Percentiles rank a stretch among this genome's conserved stretches.
phyloP scores from a whole-genome alignment of 2,329 filamentous ascomycete species.

The Fusarium camptoceras region DNA sequence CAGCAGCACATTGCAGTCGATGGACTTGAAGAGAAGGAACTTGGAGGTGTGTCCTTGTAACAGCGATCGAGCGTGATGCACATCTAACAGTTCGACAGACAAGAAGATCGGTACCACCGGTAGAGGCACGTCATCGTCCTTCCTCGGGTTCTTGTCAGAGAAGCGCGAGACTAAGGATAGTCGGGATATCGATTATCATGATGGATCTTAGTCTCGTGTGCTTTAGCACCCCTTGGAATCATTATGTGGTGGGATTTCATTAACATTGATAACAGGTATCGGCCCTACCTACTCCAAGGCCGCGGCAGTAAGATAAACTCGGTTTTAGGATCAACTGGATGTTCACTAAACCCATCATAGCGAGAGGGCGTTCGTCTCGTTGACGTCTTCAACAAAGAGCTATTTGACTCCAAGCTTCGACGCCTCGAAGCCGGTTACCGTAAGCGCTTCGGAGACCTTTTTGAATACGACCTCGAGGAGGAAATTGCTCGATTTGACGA shows the following conservation, averaged over 20 bases:
- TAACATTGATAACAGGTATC: slow-evolving; percentile 12
- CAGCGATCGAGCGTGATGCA: neutral
- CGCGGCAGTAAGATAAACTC: neutral
- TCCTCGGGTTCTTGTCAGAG: neutral
- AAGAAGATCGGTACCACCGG: slow-evolving; percentile 23
- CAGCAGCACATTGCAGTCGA: slow-evolving; percentile 29
- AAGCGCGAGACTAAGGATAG: neutral
- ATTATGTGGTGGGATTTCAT: neutral
- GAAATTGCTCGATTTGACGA: slow-evolving; percentile 13
- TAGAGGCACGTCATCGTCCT: neutral
- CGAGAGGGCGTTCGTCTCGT: neutral
- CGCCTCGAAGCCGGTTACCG: slow-evolving; percentile 6
- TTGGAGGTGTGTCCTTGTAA: slow-evolving; percentile 16
- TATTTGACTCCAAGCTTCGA: slow-evolving; percentile 15
- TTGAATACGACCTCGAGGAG: slow-evolving; percentile 4
- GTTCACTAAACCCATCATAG: neutral
- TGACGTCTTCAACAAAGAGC: slow-evolving; percentile 5
- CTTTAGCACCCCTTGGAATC: neutral
- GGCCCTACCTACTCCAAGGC: slow-evolving; percentile 3
- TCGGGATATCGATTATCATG: neutral
- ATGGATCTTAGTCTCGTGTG: slow-evolving; percentile 1
- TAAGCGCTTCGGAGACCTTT: slow-evolving; percentile 12
- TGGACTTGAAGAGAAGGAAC: slow-evolving; percentile 29
- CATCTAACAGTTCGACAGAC: slow-evolving; percentile 13
- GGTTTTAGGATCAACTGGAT: neutral